Conservation (phyloP, 75 land plant genomes). For the Adiantum capillusveneris region DNA sequence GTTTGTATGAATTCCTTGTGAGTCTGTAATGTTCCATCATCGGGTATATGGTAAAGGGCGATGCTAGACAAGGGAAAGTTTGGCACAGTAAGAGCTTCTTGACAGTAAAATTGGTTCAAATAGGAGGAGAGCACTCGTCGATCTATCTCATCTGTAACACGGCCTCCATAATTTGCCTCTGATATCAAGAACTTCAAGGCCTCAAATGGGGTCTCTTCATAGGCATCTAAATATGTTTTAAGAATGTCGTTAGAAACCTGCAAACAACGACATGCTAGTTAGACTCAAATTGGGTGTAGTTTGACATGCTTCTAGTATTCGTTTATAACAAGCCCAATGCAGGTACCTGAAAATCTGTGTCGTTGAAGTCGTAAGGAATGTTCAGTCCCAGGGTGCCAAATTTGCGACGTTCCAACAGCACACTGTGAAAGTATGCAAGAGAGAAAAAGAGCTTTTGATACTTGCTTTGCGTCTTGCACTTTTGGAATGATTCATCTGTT, state of each 20-base stretch:
- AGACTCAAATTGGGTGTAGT: too few relatives aligned
- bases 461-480: slow-evolving; percentile 24
- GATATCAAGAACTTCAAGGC: slow-evolving; percentile 30
- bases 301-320: too few relatives aligned
- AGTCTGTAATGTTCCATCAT: slow-evolving; percentile 28
- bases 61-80: slow-evolving; percentile 21
- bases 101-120: slow-evolving; percentile 28
- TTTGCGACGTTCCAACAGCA: slow-evolving; percentile 24
- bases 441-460: slow-evolving; percentile 30
- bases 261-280: not conserved
- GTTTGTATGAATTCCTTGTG: slow-evolving; percentile 32
- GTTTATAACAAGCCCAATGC: too few relatives aligned
- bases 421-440: slow-evolving; percentile 31
- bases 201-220: slow-evolving; percentile 29
- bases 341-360: slow-evolving; percentile 29
- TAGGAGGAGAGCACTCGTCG: slow-evolving; percentile 23
- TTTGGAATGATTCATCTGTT: slow-evolving; percentile 25
- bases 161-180: slow-evolving; percentile 32
- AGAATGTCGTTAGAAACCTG: slow-evolving; percentile 29
- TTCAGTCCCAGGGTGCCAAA: slow-evolving; percentile 26
- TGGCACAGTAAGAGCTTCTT: slow-evolving; percentile 14
- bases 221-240: slow-evolving; percentile 27
- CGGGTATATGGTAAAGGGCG: slow-evolving; percentile 23
- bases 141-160: slow-evolving; percentile 31
- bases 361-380: slow-evolving; percentile 33